Evolutionary conservation across 169 alveolate genomes (phyloP), one percentile per base, ranked within the genome.

Genomic region (Neospora caninum): DNA sequence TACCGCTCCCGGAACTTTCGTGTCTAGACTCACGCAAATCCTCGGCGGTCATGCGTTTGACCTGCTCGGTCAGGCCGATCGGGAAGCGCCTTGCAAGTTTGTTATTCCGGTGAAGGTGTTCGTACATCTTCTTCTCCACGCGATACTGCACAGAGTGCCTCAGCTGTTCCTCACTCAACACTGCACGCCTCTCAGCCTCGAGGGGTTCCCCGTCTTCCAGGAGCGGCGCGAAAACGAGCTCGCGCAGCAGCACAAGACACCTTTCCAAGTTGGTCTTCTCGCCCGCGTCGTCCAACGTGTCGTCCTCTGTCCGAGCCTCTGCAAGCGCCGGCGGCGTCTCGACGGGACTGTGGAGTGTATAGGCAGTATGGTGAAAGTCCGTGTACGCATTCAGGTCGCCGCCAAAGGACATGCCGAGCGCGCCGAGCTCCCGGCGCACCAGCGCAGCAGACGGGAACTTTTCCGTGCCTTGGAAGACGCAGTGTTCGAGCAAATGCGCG

Each of bases 401-500:
- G 53, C 88, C 88, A n/a, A 39, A 80, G 36, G 88, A 36, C 88
- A 80, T 80, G 64, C 88, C 88, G 34, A 80, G 58, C 13, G 49
- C 88, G 38, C 64, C 88, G 88, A 80, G 88, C 58, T 80, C 88
- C 39, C 58, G 49, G 39, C 39, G 34, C n/a, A 36, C 58, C 34
- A 0, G 45, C 36, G 49, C 88, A 29, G 58, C 88, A 10, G 88
- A 38, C 4, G 91, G 91, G 31, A 45, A 84, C 78, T 38, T 29
- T 7, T 20, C 29, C 1, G 91, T 49, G 42, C 91, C 91, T 78
- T 45, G 78, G 49, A 84, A 84, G 45, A 84, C 80, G 45, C 38
- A 53, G 78, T 84, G 91, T 78, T 84, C 91, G 4, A 84, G 69
- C 42, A 84, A 29, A 49, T 84, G 91, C 42, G 91, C 91, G 20